A percentile compares a stretch with the other conserved stretches of the same genome.
phyloP scores from a whole-genome alignment of 441 rosid genomes.

The Manihot esculenta region DNA sequence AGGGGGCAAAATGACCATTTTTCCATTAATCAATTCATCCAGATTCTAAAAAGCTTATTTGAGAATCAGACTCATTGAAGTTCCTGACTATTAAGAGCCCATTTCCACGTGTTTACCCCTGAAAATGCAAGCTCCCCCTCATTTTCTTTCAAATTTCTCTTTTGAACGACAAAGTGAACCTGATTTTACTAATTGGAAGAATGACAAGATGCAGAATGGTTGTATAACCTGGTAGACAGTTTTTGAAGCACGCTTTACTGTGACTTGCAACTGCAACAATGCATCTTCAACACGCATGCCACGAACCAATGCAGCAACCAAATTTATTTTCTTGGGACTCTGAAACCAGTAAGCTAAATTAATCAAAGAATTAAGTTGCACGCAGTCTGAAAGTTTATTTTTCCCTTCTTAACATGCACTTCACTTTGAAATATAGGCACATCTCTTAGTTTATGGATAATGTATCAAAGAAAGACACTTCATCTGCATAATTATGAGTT shows the following conservation, averaged over 20 bases:
- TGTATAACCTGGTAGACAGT: slow-evolving; percentile 76
- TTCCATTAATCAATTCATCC: not conserved
- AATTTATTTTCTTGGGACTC: slow-evolving; percentile 93
- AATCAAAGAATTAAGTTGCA: slow-evolving; percentile 4
- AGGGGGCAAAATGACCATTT: no score
- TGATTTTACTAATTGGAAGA: not conserved
- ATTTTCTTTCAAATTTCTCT: not conserved
- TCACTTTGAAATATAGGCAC: not conserved
- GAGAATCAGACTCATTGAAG: not conserved
- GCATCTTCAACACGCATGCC: slow-evolving; percentile 99
- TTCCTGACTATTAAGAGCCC: not conserved
- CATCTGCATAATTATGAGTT: not conserved
- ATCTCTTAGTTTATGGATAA: not conserved
- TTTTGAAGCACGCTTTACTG: slow-evolving; percentile 74
- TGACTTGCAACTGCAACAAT: slow-evolving; percentile 79
- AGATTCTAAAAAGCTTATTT: not conserved
- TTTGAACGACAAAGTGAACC: no score
- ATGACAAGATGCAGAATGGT: not conserved
- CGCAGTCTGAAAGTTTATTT: not conserved
- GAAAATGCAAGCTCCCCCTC: not conserved
- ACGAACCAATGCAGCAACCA: slow-evolving; percentile 88
- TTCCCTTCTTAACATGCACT: not conserved
- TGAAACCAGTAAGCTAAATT: slow-evolving; percentile 34
- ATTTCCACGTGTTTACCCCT: not conserved
- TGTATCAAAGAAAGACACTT: not conserved